phyloP scores from a whole-genome alignment of 306 rosid genomes.

The Phaseolus lunatus region DNA sequence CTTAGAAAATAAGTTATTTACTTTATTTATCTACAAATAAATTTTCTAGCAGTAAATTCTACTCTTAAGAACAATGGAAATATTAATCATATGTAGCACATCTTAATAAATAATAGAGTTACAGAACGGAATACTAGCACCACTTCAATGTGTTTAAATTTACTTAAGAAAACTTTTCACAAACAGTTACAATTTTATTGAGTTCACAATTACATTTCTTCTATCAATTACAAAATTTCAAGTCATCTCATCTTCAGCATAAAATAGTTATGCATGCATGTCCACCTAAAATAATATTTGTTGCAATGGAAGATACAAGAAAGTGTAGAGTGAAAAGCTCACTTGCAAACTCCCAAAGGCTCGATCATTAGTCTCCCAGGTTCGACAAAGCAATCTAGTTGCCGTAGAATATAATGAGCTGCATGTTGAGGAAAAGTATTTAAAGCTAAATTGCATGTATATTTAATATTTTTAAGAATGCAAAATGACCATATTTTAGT shows the following conservation, averaged over 20 bases:
- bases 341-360: slow-evolving; percentile 94
- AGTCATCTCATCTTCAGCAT: slow-evolving; percentile 25
- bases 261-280: slow-evolving; percentile 6
- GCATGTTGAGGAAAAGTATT: slow-evolving; percentile 41
- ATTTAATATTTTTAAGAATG: too few species aligned
- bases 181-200: slow-evolving; percentile 23
- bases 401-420: slow-evolving; percentile 86
- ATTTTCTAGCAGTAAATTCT: neutral
- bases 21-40: slow-evolving; percentile 9
- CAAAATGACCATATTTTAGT: too few species aligned
- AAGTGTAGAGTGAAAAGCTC: slow-evolving; percentile 45
- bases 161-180: slow-evolving; percentile 9
- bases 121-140: neutral
- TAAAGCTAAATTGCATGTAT: slow-evolving; percentile 11
- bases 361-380: slow-evolving; percentile 96
- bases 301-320: slow-evolving; percentile 25
- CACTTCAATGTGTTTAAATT: slow-evolving; percentile 24
- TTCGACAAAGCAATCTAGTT: slow-evolving; percentile 85
- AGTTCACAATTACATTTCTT: slow-evolving; percentile 31
- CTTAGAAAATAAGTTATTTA: neutral
- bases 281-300: slow-evolving; percentile 12
- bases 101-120: slow-evolving; percentile 14
- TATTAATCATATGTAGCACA: slow-evolving; percentile 20
- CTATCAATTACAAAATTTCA: slow-evolving; percentile 21
- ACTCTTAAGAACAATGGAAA: slow-evolving; percentile 16